Conservation (phyloP, 306 rosid genomes). For the Cotoneaster glaucophyllus region DNA sequence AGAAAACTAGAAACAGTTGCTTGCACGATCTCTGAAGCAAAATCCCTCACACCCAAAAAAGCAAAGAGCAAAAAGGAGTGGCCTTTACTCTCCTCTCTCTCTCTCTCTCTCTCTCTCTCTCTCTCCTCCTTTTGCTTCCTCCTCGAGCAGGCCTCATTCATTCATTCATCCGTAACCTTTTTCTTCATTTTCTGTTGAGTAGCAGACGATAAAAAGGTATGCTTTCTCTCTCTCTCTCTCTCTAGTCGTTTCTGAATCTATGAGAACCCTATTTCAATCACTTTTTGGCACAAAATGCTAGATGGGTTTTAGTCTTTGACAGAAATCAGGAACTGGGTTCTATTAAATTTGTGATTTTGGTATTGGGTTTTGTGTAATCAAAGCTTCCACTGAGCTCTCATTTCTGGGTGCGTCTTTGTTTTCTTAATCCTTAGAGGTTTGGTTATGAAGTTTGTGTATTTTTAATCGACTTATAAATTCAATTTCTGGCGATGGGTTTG, state of each 20-base stretch:
- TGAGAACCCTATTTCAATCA: neutral
- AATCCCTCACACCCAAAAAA: neutral
- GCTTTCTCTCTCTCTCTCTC: neutral
- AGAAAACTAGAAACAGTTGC: slow-evolving; percentile 35
- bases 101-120: neutral
- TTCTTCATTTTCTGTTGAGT: slow-evolving; percentile 35
- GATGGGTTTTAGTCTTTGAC: slow-evolving; percentile 31
- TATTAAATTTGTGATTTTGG: slow-evolving; percentile 26
- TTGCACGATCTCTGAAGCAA: slow-evolving; percentile 47
- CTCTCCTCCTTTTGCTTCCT: neutral
- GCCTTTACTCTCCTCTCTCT: neutral
- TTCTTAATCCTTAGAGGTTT: neutral
- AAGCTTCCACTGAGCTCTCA: slow-evolving; percentile 11
- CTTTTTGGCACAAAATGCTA: neutral
- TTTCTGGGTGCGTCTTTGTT: slow-evolving; percentile 16
- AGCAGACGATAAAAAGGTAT: slow-evolving; percentile 16
- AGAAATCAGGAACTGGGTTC: slow-evolving; percentile 27
- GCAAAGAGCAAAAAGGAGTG: neutral
- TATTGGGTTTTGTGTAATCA: slow-evolving; percentile 18
- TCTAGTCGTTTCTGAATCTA: slow-evolving; percentile 10
- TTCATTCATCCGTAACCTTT: slow-evolving; percentile 19
- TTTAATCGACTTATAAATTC: neutral
- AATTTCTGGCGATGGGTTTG: neutral
- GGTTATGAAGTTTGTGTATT: neutral
- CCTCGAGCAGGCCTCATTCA: slow-evolving; percentile 15